A percentile compares a stretch with the other conserved stretches of the same genome.
Conservation (phyloP, 805 yeast genomes). For the Myxozyma mucilagina region DNA sequence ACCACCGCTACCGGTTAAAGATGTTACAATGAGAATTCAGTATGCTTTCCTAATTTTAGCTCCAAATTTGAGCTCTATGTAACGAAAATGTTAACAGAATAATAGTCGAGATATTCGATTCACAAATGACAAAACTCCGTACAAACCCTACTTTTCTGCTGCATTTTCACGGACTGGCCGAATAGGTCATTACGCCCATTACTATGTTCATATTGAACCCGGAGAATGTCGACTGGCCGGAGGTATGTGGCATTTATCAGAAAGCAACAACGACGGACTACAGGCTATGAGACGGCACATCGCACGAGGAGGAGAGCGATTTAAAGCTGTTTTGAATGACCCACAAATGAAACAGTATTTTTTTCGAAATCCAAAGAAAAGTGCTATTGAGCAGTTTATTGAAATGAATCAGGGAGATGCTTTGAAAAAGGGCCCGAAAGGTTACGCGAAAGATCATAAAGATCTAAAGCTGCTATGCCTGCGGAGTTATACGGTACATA, state of each 20-base stretch:
- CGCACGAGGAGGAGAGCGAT: constrained; percentile 26
- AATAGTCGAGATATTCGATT: constrained; percentile 31
- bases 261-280: constrained; percentile 22
- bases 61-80: neutral
- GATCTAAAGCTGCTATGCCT: constrained; percentile 29
- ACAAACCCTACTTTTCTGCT: constrained; percentile 33
- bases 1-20: constrained; percentile 32
- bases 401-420: constrained; percentile 32
- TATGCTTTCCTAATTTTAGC: neutral
- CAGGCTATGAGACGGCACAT: constrained; percentile 21
- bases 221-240: constrained; percentile 22
- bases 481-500: constrained; percentile 24
- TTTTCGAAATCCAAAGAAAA: constrained; percentile 4
- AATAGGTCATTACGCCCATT: constrained; percentile 31
- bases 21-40: constrained; percentile 30
- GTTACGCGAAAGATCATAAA: constrained; percentile 28
- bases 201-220: constrained; percentile 32
- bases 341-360: constrained; percentile 12
- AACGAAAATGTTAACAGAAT: neutral
- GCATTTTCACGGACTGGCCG: constrained; percentile 34
- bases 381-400: constrained; percentile 26
- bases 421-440: constrained; percentile 31
- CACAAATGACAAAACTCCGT: constrained; percentile 32
- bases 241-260: constrained; percentile 30
- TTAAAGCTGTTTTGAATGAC: constrained; percentile 16